These are phyloP conservation scores for Tubosaeta sp. DNA, from an alignment of 768 basidiomycete genomes.

Conservation along the genomic window DNA sequence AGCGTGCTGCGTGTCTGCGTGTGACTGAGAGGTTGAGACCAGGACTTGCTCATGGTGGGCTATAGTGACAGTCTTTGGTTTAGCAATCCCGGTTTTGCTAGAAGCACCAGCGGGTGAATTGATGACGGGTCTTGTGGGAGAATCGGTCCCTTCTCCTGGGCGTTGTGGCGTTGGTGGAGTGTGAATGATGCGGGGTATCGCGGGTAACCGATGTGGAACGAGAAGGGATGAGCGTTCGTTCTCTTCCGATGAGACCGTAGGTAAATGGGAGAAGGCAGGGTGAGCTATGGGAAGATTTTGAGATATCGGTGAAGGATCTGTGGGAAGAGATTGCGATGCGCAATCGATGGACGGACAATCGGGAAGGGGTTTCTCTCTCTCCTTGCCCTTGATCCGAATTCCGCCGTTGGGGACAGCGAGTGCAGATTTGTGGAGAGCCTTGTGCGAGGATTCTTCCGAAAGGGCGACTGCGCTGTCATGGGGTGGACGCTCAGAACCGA, in stretches of 20 bases:
- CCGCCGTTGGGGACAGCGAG: slow-evolving; percentile 10
- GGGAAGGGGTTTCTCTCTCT: slow-evolving; percentile 15
- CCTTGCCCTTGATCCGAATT: slow-evolving; percentile 27
- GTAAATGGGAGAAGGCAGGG: slow-evolving; percentile 10
- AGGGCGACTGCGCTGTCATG: slow-evolving; percentile 33
- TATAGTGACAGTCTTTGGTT: slow-evolving; percentile 14
- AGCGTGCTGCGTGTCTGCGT: background rate
- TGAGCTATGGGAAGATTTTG: slow-evolving; percentile 8
- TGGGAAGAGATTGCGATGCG: slow-evolving; percentile 22
- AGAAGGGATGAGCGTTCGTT: slow-evolving; percentile 25
- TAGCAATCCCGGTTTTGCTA: slow-evolving; percentile 6
- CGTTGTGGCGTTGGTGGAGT: slow-evolving; percentile 36
- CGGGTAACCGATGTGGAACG: slow-evolving; percentile 21
- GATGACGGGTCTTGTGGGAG: slow-evolving; percentile 2
- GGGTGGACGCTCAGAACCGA: slow-evolving; percentile 28
- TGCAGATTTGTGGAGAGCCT: slow-evolving; percentile 7
- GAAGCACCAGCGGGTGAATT: slow-evolving; percentile 8
- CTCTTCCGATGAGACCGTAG: slow-evolving; percentile 24
- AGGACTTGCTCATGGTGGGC: slow-evolving; percentile 26
- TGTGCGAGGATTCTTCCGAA: slow-evolving; percentile 22
- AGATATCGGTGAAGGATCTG: slow-evolving; percentile 13
- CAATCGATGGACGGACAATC: slow-evolving; percentile 12
- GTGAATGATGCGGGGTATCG: slow-evolving; percentile 33
- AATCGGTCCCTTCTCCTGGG: slow-evolving; percentile 12
- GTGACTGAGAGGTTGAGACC: slow-evolving; percentile 21